Percentiles rank a stretch among this genome's conserved stretches.
These are phyloP conservation scores for Blastobotrys indianensis DNA, from an alignment of 1,139 yeast genomes.

Conservation along the genomic window DNA sequence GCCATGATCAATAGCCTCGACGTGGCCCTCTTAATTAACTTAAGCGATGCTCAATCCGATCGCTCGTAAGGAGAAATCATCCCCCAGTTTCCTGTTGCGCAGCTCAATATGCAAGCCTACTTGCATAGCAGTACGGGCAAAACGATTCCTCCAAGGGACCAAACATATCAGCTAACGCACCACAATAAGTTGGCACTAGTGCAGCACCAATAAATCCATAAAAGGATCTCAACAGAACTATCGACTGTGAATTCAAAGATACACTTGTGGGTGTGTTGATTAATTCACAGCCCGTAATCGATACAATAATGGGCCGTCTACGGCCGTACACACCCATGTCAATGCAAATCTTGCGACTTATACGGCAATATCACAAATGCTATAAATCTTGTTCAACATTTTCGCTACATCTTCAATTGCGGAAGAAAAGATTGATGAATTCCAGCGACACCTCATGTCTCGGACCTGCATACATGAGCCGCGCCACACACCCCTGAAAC, in stretches of 20 bases:
- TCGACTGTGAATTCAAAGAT: conserved; percentile 62
- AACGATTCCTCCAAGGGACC: conserved; percentile 46
- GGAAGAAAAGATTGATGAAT: conserved; percentile 41
- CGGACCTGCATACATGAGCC: no score
- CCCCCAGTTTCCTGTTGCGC: conserved; percentile 59
- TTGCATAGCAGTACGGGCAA: conserved; percentile 36
- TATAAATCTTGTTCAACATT: conserved; percentile 29
- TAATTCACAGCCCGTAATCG: conserved; percentile 49
- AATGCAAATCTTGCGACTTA: conserved; percentile 76
- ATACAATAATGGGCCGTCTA: conserved; percentile 46
- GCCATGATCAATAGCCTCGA: conserved; percentile 65
- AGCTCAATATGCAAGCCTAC: conserved; percentile 44
- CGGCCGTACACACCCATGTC: conserved; percentile 66
- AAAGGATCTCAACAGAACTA: conserved; percentile 67
- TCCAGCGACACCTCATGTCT: conserved; percentile 32
- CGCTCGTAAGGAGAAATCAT: conserved; percentile 79
- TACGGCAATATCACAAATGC: conserved; percentile 46
- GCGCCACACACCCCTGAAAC: no score
- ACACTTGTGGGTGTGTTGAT: conserved; percentile 68
- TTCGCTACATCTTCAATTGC: conserved; percentile 30
- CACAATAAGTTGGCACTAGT: conserved; percentile 77
- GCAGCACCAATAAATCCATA: conserved; percentile 75
- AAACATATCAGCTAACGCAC: conserved; percentile 71
- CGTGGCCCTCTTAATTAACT: conserved; percentile 60
- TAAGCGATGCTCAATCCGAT: conserved; percentile 51